Base-by-base conservation (phyloP, 352 stramenopile genomes). In the Globisporangium nodosum region DNA sequence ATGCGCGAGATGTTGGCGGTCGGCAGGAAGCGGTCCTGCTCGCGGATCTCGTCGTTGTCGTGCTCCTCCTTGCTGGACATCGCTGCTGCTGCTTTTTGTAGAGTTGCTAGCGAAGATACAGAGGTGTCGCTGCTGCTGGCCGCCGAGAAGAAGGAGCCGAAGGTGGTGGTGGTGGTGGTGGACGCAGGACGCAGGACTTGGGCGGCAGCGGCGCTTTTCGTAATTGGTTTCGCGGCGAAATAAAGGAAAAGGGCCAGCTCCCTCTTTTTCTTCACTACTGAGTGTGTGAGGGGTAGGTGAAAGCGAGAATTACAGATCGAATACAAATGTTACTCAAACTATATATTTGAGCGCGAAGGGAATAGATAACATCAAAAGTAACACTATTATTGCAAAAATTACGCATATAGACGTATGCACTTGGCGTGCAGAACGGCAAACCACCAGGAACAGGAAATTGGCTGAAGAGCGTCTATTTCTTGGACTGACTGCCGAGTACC, bases 1-100 rank as follows among this genome's bases (percentile, higher is more conserved):
- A 99, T 99, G 39, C 97, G 88, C 49, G 92, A 97, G 78, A 99
- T 99, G 83, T 99, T 99, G 62, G 97, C 97, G 54, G 98, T 99
- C 20, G 97, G 97, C 20, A 99, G 81, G 79, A 98, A 99, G 16
- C 97, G 91, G 78, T 99, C 97, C 83, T 99, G 88, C 74, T 97
- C 91, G 50, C 89, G 85, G 68, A 96, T 91, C 74, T 97, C 91
- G 58, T 93, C 85, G 63, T 92, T 86, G 68, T 93, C 84, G 63
- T 91, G 77, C 39, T 96, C 87, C 20, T 92, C 85, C 61, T 90
- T 91, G 70, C 70, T 89, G 46, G 79, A 76, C 81, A 91, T 91
- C 3, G 52, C 11, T 55, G 55, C 31, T 54, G 49, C 20, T 52
- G 11, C 49, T 59, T 39, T 54, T 48, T 59, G 60, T 20, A 21